Conservation (phyloP, 208 protist species). For the Leishmania lainsoni region DNA sequence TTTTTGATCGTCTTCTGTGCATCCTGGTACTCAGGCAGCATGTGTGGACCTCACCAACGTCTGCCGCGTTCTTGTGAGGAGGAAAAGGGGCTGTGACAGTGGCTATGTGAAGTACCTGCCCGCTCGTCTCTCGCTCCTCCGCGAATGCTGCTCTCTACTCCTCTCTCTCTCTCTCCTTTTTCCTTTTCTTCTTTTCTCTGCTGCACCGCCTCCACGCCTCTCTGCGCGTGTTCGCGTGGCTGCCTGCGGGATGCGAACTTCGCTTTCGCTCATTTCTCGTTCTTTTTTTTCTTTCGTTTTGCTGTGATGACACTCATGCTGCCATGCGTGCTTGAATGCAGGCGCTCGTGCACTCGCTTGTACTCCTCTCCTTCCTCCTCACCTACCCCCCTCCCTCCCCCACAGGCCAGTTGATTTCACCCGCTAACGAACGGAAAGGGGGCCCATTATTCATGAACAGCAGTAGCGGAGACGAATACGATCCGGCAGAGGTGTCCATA, state of each 20-base stretch:
- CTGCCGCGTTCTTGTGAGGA: background rate
- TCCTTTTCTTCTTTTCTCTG: background rate
- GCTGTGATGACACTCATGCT: background rate
- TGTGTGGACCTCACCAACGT: background rate
- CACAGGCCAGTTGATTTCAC: background rate
- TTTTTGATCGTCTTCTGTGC: background rate
- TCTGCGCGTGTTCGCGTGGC: background rate
- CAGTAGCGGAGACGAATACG: conserved; percentile 63
- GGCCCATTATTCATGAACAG: background rate
- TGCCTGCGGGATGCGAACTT: background rate
- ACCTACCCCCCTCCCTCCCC: too few species aligned
- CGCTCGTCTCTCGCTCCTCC: too few species aligned
- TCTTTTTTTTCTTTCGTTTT: background rate
- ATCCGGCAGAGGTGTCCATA: conserved; percentile 39
- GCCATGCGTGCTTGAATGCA: background rate
- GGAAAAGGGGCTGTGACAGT: background rate
- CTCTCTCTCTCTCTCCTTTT: background rate
- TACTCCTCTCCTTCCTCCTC: background rate
- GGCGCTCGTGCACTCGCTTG: background rate
- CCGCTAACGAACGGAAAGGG: background rate
- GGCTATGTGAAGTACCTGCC: background rate
- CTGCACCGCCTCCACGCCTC: background rate
- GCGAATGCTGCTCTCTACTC: background rate
- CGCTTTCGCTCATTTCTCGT: background rate
- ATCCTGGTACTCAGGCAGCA: background rate